Percentiles rank a stretch among this genome's conserved stretches.
Evolutionary conservation across 2,329 filamentous ascomycete species (phyloP).

Genomic region (Pseudogymnoascus sp.): DNA sequence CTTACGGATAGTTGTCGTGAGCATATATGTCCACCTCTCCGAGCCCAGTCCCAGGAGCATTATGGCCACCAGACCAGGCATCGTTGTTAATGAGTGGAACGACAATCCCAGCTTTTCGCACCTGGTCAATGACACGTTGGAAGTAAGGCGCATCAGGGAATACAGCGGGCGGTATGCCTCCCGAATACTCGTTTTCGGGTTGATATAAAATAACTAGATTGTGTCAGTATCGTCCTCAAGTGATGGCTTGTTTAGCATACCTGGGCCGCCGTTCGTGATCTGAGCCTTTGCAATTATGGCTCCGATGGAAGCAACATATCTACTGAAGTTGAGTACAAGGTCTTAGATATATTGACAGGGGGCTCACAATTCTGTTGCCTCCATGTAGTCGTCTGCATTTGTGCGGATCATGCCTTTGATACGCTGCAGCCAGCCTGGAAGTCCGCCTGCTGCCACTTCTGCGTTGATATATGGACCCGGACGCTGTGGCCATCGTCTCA

Average conservation of each 20-base stretch:
- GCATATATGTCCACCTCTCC: slow-evolving; percentile 24
- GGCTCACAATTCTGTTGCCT: slow-evolving; percentile 50
- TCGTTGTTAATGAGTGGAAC: slow-evolving; percentile 72
- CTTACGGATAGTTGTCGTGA: slow-evolving; percentile 35
- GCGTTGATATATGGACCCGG: slow-evolving; percentile 73
- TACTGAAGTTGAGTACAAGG: slow-evolving; percentile 22
- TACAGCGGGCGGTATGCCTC: background rate
- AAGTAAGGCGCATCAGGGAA: slow-evolving; percentile 64
- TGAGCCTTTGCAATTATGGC: slow-evolving; percentile 64
- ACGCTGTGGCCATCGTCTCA: slow-evolving; percentile 28
- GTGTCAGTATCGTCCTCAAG: slow-evolving; percentile 26
- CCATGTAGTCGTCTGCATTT: slow-evolving; percentile 51
- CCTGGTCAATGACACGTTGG: slow-evolving; percentile 60
- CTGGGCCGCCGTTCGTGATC: slow-evolving; percentile 70
- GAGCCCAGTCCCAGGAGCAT: slow-evolving; percentile 15
- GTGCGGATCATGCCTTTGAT: slow-evolving; percentile 57
- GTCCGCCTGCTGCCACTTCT: slow-evolving; percentile 67
- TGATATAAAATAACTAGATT: slow-evolving; percentile 61
- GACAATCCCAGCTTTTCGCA: slow-evolving; percentile 58
- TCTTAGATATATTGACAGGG: background rate
- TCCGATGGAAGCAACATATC: slow-evolving; percentile 56
- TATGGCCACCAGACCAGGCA: slow-evolving; percentile 32
- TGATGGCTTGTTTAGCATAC: background rate
- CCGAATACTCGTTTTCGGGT: slow-evolving; percentile 72
- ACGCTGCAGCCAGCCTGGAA: slow-evolving; percentile 69